A percentile compares a stretch with the other conserved stretches of the same genome.
These are phyloP conservation scores for Castanea crenata DNA, from an alignment of 306 rosid genomes.

Conservation along the genomic window DNA sequence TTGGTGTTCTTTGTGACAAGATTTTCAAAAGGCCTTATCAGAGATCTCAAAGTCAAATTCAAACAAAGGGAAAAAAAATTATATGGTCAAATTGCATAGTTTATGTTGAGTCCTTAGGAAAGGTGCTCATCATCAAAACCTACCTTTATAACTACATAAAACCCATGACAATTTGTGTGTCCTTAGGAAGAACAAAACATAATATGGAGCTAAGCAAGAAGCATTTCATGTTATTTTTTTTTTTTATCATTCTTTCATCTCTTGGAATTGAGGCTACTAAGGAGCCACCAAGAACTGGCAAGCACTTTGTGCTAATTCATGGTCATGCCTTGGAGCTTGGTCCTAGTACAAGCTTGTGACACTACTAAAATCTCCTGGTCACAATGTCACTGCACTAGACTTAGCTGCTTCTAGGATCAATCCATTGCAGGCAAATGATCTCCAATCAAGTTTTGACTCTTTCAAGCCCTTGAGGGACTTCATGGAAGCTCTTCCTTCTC, in stretches of 20 bases:
- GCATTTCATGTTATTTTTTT: neutral
- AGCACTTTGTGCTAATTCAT: constrained; percentile 46
- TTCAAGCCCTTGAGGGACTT: constrained; percentile 34
- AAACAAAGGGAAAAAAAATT: too few relatives aligned
- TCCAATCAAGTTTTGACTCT: constrained; percentile 29
- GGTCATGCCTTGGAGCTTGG: constrained; percentile 59
- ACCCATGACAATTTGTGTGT: neutral
- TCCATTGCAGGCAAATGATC: neutral
- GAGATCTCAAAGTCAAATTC: too few relatives aligned
- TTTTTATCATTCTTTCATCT: neutral
- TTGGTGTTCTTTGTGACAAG: too few relatives aligned
- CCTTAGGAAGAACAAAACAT: neutral
- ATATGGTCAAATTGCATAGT: too few relatives aligned
- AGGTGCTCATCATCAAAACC: neutral
- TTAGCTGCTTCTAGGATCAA: constrained; percentile 34
- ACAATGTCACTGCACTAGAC: constrained; percentile 37
- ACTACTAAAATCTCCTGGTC: constrained; percentile 16
- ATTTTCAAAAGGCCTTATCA: too few relatives aligned
- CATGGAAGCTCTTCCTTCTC: constrained; percentile 14
- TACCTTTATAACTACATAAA: neutral
- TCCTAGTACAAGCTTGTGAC: constrained; percentile 42
- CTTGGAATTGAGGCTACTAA: neutral
- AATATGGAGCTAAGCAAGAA: constrained; percentile 15
- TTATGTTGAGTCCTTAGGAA: neutral
- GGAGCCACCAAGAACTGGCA: constrained; percentile 3